Evolutionary conservation across 2,329 filamentous ascomycete species (phyloP).

Genomic region (Claviceps spartinae): DNA sequence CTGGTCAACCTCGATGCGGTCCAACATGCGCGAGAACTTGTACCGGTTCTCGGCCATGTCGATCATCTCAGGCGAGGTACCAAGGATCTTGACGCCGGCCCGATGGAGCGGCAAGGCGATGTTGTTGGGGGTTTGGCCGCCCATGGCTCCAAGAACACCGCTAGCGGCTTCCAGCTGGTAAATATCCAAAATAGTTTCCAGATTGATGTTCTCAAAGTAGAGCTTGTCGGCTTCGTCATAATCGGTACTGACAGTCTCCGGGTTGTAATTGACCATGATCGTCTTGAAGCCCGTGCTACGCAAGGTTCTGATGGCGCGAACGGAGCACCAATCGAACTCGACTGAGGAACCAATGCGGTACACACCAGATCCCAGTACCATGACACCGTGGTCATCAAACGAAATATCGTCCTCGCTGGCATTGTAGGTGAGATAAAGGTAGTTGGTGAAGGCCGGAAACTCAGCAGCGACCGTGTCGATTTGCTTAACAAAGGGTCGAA

Average conservation of each 20-base stretch:
- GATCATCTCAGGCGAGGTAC: slow-evolving; percentile 98
- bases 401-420: slow-evolving; percentile 69
- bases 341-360: slow-evolving; percentile 96
- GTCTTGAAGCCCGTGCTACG: slow-evolving; percentile 79
- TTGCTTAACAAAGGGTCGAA: slow-evolving; percentile 87
- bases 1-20: slow-evolving; percentile 88
- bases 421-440: slow-evolving; percentile 93
- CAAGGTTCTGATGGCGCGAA: slow-evolving; percentile 82
- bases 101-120: slow-evolving; percentile 83
- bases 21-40: slow-evolving; percentile 97
- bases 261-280: slow-evolving; percentile 91
- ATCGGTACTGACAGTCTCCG: slow-evolving; percentile 80
- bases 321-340: slow-evolving; percentile 98
- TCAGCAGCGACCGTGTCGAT: slow-evolving; percentile 97
- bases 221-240: slow-evolving; percentile 89
- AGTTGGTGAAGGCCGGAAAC: slow-evolving; percentile 90
- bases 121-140: slow-evolving; percentile 95
- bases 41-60: slow-evolving; percentile 94
- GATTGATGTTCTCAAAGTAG: slow-evolving; percentile 91
- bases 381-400: slow-evolving; percentile 83
- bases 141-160: slow-evolving; percentile 89
- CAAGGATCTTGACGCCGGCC: slow-evolving; percentile 80
- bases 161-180: slow-evolving; percentile 74
- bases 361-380: slow-evolving; percentile 92
- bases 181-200: slow-evolving; percentile 85